These are phyloP conservation scores for Candolleomyces aberdarensis DNA, from an alignment of 768 basidiomycete genomes.

Conservation along the genomic window DNA sequence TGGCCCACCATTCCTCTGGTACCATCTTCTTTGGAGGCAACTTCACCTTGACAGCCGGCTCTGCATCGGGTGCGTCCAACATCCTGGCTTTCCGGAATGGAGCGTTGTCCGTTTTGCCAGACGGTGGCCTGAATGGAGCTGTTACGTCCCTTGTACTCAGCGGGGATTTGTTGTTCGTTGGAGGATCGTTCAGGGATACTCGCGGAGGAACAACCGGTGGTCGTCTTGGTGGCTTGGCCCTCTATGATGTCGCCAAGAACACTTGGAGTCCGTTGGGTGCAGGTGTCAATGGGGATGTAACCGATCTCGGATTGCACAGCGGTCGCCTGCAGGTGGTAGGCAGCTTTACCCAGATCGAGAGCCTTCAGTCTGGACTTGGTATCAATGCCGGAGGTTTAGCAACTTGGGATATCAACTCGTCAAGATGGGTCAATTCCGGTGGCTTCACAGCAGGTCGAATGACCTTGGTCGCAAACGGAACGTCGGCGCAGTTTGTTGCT, in stretches of 20 bases:
- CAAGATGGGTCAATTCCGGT: constrained; percentile 69
- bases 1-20: constrained; percentile 65
- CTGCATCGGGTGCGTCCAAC: constrained; percentile 60
- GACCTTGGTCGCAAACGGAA: constrained; percentile 66
- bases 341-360: constrained; percentile 59
- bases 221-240: constrained; percentile 56
- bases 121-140: constrained; percentile 75
- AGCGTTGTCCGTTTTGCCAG: constrained; percentile 47
- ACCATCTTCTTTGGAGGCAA: constrained; percentile 71
- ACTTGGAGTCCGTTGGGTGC: constrained; percentile 67
- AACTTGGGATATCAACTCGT: constrained; percentile 59
- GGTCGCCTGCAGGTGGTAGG: constrained; percentile 66
- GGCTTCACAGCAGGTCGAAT: constrained; percentile 74
- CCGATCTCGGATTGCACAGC: constrained; percentile 48
- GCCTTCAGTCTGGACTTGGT: constrained; percentile 29
- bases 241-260: constrained; percentile 64
- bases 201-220: constrained; percentile 47
- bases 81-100: constrained; percentile 69
- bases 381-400: constrained; percentile 62
- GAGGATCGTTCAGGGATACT: constrained; percentile 84
- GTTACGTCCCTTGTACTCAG: constrained; percentile 66
- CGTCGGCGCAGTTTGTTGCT: constrained; percentile 63
- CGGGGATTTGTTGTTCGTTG: constrained; percentile 72
- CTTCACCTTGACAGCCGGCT: constrained; percentile 60
- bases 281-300: constrained; percentile 78